phyloP scores from a whole-genome alignment of 306 rosid genomes.

The Sesbania bispinosa region DNA sequence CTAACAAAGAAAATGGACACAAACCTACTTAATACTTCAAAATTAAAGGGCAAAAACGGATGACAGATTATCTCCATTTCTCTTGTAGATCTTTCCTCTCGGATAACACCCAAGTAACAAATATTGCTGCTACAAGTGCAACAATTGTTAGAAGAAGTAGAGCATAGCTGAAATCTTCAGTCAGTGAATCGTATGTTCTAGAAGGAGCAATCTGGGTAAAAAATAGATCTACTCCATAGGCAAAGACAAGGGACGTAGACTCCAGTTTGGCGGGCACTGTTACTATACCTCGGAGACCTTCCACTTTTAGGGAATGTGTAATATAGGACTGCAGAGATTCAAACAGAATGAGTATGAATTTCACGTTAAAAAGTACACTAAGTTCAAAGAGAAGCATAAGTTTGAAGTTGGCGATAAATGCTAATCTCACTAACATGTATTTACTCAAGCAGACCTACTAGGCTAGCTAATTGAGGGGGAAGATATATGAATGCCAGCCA shows the following conservation, averaged over 20 bases:
- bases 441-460: neutral
- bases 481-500: neutral
- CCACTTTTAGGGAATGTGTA: constrained; percentile 84
- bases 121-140: constrained; percentile 81
- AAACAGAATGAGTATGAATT: constrained; percentile 14
- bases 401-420: neutral
- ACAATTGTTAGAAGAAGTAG: constrained; percentile 88
- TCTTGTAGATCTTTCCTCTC: constrained; percentile 91
- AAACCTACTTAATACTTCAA: constrained; percentile 28
- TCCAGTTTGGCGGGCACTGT: constrained; percentile 93
- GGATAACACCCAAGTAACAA: constrained; percentile 79
- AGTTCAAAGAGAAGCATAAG: neutral
- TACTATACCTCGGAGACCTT: constrained; percentile 76
- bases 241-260: constrained; percentile 87
- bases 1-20: constrained; percentile 9
- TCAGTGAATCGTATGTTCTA: constrained; percentile 88
- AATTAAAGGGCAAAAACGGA: constrained; percentile 9
- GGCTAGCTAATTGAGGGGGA: neutral
- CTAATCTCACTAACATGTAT: neutral
- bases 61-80: constrained; percentile 77
- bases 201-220: constrained; percentile 91
- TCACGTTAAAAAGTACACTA: constrained; percentile 2
- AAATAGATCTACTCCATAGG: constrained; percentile 91
- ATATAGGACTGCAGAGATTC: constrained; percentile 66
- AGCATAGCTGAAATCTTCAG: constrained; percentile 99